phyloP scores from a whole-genome alignment of 1,139 yeast species.

The Saccharomyces hybrid region DNA sequence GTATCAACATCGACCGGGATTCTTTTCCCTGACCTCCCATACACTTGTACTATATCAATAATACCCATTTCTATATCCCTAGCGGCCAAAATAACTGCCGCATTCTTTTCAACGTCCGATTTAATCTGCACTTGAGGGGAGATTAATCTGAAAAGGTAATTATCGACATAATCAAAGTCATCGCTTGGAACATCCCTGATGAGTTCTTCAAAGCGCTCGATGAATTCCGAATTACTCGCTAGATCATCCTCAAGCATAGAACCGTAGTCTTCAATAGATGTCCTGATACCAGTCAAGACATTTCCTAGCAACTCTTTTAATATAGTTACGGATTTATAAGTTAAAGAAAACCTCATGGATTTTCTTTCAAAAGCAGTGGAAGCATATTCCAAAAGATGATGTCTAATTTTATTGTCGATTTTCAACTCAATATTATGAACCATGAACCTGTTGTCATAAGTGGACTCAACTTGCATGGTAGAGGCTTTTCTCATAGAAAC shows the following conservation, averaged over 20 bases:
- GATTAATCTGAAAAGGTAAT: slow-evolving; percentile 58
- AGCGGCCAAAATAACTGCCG: slow-evolving; percentile 59
- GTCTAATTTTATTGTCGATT: slow-evolving; percentile 61
- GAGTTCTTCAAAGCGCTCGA: slow-evolving; percentile 44
- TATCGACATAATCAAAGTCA: slow-evolving; percentile 47
- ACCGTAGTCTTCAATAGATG: slow-evolving; percentile 18
- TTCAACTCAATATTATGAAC: slow-evolving; percentile 65
- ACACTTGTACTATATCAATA: slow-evolving; percentile 35
- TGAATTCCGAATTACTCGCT: slow-evolving; percentile 27
- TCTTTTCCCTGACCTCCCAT: slow-evolving; percentile 38
- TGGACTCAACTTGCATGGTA: slow-evolving; percentile 32
- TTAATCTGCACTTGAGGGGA: slow-evolving; percentile 81
- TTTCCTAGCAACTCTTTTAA: slow-evolving; percentile 44
- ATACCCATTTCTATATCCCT: slow-evolving; percentile 65
- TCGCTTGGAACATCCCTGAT: slow-evolving; percentile 39
- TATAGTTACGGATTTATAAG: slow-evolving; percentile 64
- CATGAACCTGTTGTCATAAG: slow-evolving; percentile 68
- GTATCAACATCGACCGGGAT: slow-evolving; percentile 38
- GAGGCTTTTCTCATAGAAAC: slow-evolving; percentile 34
- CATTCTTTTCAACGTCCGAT: slow-evolving; percentile 53
- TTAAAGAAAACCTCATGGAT: slow-evolving; percentile 53
- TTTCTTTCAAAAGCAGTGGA: slow-evolving; percentile 53
- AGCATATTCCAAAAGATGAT: slow-evolving; percentile 51
- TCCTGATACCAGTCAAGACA: slow-evolving; percentile 14
- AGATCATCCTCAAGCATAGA: slow-evolving; percentile 15